Percentiles rank a stretch among this genome's conserved stretches.
These are phyloP conservation scores for Besnoitia besnoiti DNA, from an alignment of 169 alveolate genomes.

Conservation along the genomic window DNA sequence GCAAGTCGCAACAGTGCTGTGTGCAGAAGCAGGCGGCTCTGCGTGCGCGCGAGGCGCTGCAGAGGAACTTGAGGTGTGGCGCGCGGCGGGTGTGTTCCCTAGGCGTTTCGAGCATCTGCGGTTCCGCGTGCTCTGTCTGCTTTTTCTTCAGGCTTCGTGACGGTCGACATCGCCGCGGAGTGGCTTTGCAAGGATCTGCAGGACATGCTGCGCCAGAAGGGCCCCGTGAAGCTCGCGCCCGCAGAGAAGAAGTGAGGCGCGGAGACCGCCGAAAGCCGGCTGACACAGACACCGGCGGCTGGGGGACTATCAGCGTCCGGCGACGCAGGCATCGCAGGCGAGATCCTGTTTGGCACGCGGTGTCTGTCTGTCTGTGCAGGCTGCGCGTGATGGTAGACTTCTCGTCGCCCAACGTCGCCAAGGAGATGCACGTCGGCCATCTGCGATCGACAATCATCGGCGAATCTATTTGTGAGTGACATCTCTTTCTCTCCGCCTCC, in stretches of 20 bases:
- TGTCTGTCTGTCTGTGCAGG: conserved; percentile 40
- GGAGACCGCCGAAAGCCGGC: no score
- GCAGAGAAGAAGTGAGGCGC: not conserved
- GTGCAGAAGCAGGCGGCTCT: not conserved
- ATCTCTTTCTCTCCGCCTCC: not conserved
- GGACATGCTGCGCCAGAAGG: not conserved
- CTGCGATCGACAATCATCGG: conserved; percentile 97
- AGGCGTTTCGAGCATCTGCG: not conserved
- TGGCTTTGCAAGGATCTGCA: not conserved
- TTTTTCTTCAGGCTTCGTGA: not conserved
- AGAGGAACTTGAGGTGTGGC: not conserved
- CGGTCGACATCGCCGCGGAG: not conserved
- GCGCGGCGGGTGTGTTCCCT: not conserved
- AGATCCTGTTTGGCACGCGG: no score
- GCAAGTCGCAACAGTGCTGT: no score
- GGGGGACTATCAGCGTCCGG: no score
- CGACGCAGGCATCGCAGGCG: no score
- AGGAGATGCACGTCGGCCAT: conserved; percentile 99
- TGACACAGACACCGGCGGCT: no score
- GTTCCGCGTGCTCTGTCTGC: not conserved
- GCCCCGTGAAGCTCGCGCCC: not conserved
- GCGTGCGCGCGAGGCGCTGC: not conserved
- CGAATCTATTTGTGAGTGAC: conserved; percentile 83
- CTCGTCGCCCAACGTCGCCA: conserved; percentile 99
- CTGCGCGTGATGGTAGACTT: conserved; percentile 93